A percentile compares a stretch with the other conserved stretches of the same genome.
These are phyloP conservation scores for Neocucurbitaria cava DNA, from an alignment of 2,329 filamentous ascomycete genomes.

Conservation along the genomic window DNA sequence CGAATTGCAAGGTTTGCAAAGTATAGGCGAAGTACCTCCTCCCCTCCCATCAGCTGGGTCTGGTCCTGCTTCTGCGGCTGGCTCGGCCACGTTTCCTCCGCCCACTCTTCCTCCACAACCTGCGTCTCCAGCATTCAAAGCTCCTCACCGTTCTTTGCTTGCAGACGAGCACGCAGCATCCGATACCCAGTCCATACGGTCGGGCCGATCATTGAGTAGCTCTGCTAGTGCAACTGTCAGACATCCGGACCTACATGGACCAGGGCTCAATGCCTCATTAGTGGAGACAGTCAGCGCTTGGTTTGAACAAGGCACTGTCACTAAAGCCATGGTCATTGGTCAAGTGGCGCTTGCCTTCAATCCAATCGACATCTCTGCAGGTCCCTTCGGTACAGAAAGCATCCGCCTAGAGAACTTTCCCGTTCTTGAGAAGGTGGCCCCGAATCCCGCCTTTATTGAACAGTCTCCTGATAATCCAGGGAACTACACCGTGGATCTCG, in stretches of 20 bases:
- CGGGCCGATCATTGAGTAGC: slow-evolving; percentile 77
- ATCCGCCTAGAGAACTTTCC: slow-evolving; percentile 89
- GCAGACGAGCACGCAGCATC: slow-evolving; percentile 68
- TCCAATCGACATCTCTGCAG: slow-evolving; percentile 54
- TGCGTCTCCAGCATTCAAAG: slow-evolving; percentile 45
- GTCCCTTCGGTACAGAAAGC: slow-evolving; percentile 60
- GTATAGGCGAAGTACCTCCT: slow-evolving; percentile 44
- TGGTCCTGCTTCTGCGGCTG: slow-evolving; percentile 14
- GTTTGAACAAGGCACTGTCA: slow-evolving; percentile 77
- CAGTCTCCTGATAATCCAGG: slow-evolving; percentile 73
- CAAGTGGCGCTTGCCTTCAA: slow-evolving; percentile 91
- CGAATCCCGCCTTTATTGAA: slow-evolving; percentile 89
- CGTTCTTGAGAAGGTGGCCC: slow-evolving; percentile 88
- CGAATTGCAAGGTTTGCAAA: slow-evolving; percentile 47
- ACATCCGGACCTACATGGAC: slow-evolving; percentile 80
- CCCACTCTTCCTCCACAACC: slow-evolving; percentile 40
- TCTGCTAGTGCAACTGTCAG: slow-evolving; percentile 68
- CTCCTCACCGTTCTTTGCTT: slow-evolving; percentile 43
- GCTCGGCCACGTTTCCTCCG: slow-evolving; percentile 25
- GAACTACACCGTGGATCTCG: slow-evolving; percentile 78
- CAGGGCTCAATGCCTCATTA: slow-evolving; percentile 85
- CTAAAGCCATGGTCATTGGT: slow-evolving; percentile 77
- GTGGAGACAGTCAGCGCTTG: slow-evolving; percentile 89
- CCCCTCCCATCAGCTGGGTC: slow-evolving; percentile 31
- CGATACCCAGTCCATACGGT: slow-evolving; percentile 91